Evolutionary conservation across 805 yeast species (phyloP).

Genomic region (Maudiozyma pseudohumilis): DNA sequence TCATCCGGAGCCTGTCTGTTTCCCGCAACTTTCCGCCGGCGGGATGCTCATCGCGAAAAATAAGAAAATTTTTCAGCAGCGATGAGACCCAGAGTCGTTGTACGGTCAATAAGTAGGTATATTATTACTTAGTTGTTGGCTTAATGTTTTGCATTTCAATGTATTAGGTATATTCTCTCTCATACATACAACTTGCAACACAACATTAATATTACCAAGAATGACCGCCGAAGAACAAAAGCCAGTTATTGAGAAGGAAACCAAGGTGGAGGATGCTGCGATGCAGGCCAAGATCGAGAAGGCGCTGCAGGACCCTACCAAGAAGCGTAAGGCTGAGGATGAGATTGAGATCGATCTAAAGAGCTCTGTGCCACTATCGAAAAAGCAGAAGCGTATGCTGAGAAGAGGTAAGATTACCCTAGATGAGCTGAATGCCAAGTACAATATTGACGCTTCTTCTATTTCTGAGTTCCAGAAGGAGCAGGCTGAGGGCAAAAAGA

Average conservation of each 20-base stretch:
- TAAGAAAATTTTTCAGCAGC: too few species aligned
- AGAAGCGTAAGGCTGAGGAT: constrained; percentile 33
- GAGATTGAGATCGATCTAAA: constrained; percentile 61
- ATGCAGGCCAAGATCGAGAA: constrained; percentile 26
- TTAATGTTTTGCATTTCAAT: too few species aligned
- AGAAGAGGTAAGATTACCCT: constrained; percentile 66
- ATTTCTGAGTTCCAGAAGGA: constrained; percentile 33
- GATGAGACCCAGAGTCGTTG: too few species aligned
- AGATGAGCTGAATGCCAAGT: constrained; percentile 41
- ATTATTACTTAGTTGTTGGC: too few species aligned
- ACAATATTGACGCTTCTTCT: constrained; percentile 31
- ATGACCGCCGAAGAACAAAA: not conserved
- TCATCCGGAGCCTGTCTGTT: too few species aligned
- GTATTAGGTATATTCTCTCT: too few species aligned
- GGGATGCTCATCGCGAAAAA: too few species aligned
- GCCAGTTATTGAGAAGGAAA: not conserved
- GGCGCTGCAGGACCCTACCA: constrained; percentile 28
- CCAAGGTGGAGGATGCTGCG: constrained; percentile 3
- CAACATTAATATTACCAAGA: not conserved
- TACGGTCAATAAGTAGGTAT: too few species aligned
- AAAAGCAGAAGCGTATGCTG: constrained; percentile 77
- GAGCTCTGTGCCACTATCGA: constrained; percentile 75
- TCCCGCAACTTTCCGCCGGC: too few species aligned
- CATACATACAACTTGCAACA: too few species aligned
- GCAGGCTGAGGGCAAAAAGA: constrained; percentile 14